Evolutionary conservation across 169 alveolate species (phyloP).

Genomic region (Cryptosporidium meleagridis): DNA sequence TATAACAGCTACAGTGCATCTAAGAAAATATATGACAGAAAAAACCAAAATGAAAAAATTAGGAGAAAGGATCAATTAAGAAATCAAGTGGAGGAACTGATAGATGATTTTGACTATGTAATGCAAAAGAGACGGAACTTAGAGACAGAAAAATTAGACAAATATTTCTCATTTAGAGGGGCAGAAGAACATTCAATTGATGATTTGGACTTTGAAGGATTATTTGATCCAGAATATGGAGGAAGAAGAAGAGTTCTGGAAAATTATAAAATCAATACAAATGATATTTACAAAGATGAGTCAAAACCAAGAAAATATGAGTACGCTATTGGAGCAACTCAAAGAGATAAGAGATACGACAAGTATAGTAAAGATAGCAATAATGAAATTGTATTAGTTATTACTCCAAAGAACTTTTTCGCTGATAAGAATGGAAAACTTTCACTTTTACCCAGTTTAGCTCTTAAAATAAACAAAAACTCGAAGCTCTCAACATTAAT

Average conservation of each 20-base stretch:
- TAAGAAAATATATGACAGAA: not conserved
- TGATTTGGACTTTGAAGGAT: slow-evolving; percentile 40
- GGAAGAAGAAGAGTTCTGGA: slow-evolving; percentile 1
- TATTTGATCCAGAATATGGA: slow-evolving; percentile 1
- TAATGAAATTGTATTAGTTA: slow-evolving; percentile 22
- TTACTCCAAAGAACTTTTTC: slow-evolving; percentile 65
- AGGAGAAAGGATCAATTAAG: not conserved
- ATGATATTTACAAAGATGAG: slow-evolving; percentile 6
- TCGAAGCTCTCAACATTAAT: not conserved
- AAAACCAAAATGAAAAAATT: not conserved
- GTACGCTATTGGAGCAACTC: slow-evolving; percentile 44
- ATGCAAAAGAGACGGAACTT: not conserved
- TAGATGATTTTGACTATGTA: not conserved
- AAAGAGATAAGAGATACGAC: not conserved
- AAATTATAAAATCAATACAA: not conserved
- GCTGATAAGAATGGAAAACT: slow-evolving; percentile 50
- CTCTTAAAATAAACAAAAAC: slow-evolving; percentile 31
- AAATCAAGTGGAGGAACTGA: not conserved
- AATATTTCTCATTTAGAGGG: slow-evolving; percentile 45
- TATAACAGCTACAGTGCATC: not conserved
- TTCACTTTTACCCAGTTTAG: slow-evolving; percentile 20
- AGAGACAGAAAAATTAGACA: not conserved
- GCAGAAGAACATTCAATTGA: slow-evolving; percentile 47
- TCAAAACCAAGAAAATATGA: slow-evolving; percentile 2
- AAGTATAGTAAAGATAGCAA: not conserved